These are phyloP conservation scores for Mycena maculata DNA, from an alignment of 768 basidiomycete species.

Conservation along the genomic window DNA sequence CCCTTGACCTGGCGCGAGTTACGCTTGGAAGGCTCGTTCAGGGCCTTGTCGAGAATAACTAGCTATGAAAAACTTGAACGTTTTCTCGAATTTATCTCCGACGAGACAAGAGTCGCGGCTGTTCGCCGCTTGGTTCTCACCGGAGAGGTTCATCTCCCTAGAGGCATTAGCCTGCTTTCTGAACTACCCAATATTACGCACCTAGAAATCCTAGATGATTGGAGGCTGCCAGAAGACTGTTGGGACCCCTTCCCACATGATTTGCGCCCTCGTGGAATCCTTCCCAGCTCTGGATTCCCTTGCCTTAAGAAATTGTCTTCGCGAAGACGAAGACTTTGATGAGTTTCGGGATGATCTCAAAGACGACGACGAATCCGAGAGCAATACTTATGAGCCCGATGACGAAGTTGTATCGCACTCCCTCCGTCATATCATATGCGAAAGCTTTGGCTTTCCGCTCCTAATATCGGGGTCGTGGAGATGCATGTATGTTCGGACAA, in stretches of 20 bases:
- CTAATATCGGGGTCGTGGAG: conserved; percentile 8
- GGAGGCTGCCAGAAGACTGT: neutral
- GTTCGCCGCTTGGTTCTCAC: conserved; percentile 3
- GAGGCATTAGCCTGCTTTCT: neutral
- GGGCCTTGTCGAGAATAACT: neutral
- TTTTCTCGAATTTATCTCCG: conserved; percentile 10
- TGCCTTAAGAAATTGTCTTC: conserved; percentile 5
- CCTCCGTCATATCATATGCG: conserved; percentile 14
- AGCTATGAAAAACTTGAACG: neutral
- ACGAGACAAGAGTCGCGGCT: neutral
- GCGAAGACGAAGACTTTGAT: conserved; percentile 20
- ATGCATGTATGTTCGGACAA: conserved; percentile 8
- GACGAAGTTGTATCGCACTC: conserved; percentile 16
- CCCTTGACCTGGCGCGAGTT: conserved; percentile 6
- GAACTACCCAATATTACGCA: conserved; percentile 5
- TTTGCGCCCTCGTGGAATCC: neutral
- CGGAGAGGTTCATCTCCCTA: neutral
- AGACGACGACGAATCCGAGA: neutral
- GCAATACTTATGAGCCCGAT: neutral
- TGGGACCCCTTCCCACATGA: neutral
- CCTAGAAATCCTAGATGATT: neutral
- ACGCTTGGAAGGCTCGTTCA: conserved; percentile 3
- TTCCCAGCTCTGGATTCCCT: conserved; percentile 5
- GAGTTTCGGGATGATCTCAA: conserved; percentile 11
- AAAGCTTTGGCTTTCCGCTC: conserved; percentile 18